Base-by-base conservation (phyloP, 2,329 filamentous ascomycete genomes). In the Alternaria consortialis region DNA sequence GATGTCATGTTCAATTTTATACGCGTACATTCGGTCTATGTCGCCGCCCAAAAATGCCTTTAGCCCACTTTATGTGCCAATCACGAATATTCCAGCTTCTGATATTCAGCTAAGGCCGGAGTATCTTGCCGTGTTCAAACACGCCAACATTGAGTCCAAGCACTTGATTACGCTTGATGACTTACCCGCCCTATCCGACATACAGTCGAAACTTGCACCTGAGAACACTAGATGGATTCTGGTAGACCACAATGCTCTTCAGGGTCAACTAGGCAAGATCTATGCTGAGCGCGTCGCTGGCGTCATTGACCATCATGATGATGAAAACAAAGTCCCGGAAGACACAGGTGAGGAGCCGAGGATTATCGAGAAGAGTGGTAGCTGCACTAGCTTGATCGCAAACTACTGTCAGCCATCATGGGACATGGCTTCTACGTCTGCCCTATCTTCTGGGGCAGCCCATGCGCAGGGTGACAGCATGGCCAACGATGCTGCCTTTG, bases 241-340 rank as follows among this genome's bases (percentile, higher is more conserved):
- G 1, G 91, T 95, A 4, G 92, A 95, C 79, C 92, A 95, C 81
- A 95, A 95, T 74, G 84, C 82, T 1, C 81, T 92, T 48, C 89
- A 90, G 6, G 90, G 91, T 0, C 70, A 79, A 13, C 80, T 94
- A 15, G 85, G 83, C 15, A 78, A 75, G 37, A 77, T 82, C 15
- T 91, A 87, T 71, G 79, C 80, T 0, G 62, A 73, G 4, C 80
- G 81, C 8, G 85, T 94, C 0, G 79, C 83, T 5, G 90, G 89
- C 4, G 89, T 89, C 65, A 85, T 95, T 55, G 92, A 95, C 77
- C 92, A 95, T 78, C 92, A 95, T 74, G 88, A 86, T 0, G 91
- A 95, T 63, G 92, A 95, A 71, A 76, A 81, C 6, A 80, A 74
- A 7, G 80, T 93, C 0, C 75, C 84, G 0, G 37, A 72, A 50